These are phyloP conservation scores for Trypanosoma caninum DNA, from an alignment of 208 protist genomes.

Conservation along the genomic window DNA sequence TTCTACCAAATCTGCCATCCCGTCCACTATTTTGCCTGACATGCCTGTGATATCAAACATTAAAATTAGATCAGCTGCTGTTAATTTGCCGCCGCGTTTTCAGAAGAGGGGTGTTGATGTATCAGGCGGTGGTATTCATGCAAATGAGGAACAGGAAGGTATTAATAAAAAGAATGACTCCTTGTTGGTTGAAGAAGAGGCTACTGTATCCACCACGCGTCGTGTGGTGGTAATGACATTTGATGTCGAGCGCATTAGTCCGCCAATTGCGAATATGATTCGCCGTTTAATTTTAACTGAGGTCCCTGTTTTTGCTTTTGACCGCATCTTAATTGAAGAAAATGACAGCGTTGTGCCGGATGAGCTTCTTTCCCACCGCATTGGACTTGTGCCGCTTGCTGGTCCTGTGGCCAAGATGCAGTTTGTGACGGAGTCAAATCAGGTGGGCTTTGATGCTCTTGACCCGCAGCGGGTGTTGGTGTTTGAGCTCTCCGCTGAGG, in stretches of 20 bases:
- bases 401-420: constrained; percentile 92
- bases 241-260: constrained; percentile 72
- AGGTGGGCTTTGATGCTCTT: constrained; percentile 50
- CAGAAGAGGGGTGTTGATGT: neutral
- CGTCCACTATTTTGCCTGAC: constrained; percentile 58
- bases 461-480: constrained; percentile 74
- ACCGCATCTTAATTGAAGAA: constrained; percentile 95
- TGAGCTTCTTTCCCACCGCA: constrained; percentile 95
- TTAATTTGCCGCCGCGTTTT: constrained; percentile 32
- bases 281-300: constrained; percentile 96
- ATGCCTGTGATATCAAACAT: constrained; percentile 74
- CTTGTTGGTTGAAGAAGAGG: neutral
- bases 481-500: constrained; percentile 80
- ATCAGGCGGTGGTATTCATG: neutral
- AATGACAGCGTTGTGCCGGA: constrained; percentile 98
- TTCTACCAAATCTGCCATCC: constrained; percentile 20
- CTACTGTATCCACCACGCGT: constrained; percentile 36
- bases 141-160: constrained; percentile 26
- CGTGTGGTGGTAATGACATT: constrained; percentile 81
- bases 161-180: constrained; percentile 3
- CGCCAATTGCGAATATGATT: constrained; percentile 96
- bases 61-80: constrained; percentile 51
- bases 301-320: constrained; percentile 98
- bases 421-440: constrained; percentile 67
- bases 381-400: constrained; percentile 97